Conservation (phyloP, 2,329 filamentous ascomycete species). For the Diplocarpon rosae region DNA sequence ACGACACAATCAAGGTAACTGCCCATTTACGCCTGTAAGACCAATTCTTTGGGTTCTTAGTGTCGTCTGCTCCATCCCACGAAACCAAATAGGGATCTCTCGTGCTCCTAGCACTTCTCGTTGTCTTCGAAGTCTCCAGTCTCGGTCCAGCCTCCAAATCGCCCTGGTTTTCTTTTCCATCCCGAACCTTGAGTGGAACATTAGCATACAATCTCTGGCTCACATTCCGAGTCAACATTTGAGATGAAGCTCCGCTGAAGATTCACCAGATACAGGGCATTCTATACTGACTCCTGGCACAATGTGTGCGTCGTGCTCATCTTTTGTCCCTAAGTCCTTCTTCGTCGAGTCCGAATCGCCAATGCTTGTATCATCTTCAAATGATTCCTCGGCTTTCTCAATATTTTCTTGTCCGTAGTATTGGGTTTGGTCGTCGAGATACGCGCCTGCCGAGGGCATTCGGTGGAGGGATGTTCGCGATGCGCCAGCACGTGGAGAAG, state of each 20-base stretch:
- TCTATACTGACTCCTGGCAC: constrained; percentile 5
- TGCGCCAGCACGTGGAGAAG: constrained; percentile 8
- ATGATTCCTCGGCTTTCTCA: constrained; percentile 5
- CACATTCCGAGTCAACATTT: too few species aligned
- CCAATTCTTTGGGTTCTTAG: constrained; percentile 25
- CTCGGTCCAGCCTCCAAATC: constrained; percentile 17
- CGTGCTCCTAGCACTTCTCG: constrained; percentile 13
- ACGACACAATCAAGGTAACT: constrained; percentile 37
- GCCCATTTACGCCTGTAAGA: constrained; percentile 33
- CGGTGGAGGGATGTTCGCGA: constrained; percentile 10
- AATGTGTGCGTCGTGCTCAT: constrained; percentile 7
- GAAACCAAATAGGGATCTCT: constrained; percentile 21
- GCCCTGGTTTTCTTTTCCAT: constrained; percentile 18
- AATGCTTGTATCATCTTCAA: constrained; percentile 5
- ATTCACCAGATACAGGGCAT: too few species aligned
- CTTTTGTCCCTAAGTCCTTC: constrained; percentile 9
- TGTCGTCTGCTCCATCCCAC: constrained; percentile 21
- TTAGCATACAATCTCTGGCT: too few species aligned
- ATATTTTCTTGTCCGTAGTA: constrained; percentile 11
- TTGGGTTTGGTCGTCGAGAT: constrained; percentile 18
- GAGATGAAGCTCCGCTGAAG: too few species aligned
- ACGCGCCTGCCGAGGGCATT: constrained; percentile 14
- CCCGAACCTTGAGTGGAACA: constrained; percentile 9
- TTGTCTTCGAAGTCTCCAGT: constrained; percentile 16
- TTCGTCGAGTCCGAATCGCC: constrained; percentile 9